Conservation (phyloP, 2,329 filamentous ascomycete species). For the Zymoseptoria tritici region DNA sequence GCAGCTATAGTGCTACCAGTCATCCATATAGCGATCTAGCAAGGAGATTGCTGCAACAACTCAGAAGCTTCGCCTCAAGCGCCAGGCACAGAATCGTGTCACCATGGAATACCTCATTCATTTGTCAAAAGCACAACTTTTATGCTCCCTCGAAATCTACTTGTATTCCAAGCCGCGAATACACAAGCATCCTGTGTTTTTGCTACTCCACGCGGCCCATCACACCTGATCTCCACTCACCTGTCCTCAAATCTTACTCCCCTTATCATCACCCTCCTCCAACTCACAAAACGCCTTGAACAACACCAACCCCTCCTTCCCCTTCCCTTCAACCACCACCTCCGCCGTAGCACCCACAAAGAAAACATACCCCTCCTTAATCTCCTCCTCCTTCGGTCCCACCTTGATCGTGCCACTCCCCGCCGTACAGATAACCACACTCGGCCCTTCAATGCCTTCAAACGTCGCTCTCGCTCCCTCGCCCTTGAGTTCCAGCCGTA, state of each 20-base stretch:
- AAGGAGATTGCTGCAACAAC: too few relatives aligned
- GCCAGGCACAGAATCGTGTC: too few relatives aligned
- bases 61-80: too few relatives aligned
- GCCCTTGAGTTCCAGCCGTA: slow-evolving; percentile 66
- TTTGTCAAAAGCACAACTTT: too few relatives aligned
- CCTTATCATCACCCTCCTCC: slow-evolving; percentile 10
- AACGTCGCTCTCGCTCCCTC: slow-evolving; percentile 77
- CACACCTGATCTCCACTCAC: too few relatives aligned
- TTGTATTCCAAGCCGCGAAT: too few relatives aligned
- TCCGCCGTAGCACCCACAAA: slow-evolving; percentile 81
- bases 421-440: slow-evolving; percentile 82
- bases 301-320: slow-evolving; percentile 66
- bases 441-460: slow-evolving; percentile 78
- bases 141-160: too few relatives aligned
- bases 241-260: slow-evolving; percentile 1
- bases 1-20: too few relatives aligned
- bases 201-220: too few relatives aligned
- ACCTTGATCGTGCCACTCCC: slow-evolving; percentile 80
- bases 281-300: slow-evolving; percentile 58
- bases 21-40: too few relatives aligned
- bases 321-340: slow-evolving; percentile 58
- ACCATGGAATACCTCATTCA: too few relatives aligned
- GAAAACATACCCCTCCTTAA: slow-evolving; percentile 45
- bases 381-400: slow-evolving; percentile 68
- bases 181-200: too few relatives aligned